phyloP scores from a whole-genome alignment of 2,329 filamentous ascomycete species.

The Fusarium dimerum region DNA sequence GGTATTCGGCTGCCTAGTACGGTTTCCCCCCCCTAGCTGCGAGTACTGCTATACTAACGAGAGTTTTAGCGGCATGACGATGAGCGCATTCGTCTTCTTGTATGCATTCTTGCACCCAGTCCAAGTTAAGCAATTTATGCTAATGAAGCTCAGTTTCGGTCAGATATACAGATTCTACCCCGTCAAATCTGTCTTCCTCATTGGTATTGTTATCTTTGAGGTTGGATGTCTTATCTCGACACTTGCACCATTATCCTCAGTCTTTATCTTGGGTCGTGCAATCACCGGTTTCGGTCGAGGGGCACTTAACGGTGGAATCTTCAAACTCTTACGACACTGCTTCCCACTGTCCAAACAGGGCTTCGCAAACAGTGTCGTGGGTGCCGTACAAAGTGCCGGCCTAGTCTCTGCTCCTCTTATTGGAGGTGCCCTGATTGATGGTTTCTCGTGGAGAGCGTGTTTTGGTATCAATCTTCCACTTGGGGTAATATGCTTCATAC shows the following conservation, averaged over 20 bases:
- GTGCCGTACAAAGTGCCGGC: constrained; percentile 17
- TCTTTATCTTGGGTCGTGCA: constrained; percentile 40
- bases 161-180: constrained; percentile 34
- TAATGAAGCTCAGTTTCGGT: constrained; percentile 23
- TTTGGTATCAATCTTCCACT: constrained; percentile 26
- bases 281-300: constrained; percentile 36
- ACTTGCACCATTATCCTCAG: constrained; percentile 34
- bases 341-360: constrained; percentile 24
- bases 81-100: constrained; percentile 28
- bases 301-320: constrained; percentile 24
- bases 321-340: constrained; percentile 24
- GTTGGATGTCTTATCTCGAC: constrained; percentile 38
- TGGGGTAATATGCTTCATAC: constrained; percentile 12
- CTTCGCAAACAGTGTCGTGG: constrained; percentile 20
- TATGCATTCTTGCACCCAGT: neutral
- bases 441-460: constrained; percentile 25
- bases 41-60: neutral
- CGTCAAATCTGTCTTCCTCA: constrained; percentile 31
- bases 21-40: fast-evolving
- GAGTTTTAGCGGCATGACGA: constrained; percentile 18
- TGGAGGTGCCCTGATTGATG: constrained; percentile 20
- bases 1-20: constrained; percentile 30
- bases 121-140: fast-evolving
- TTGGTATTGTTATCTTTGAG: constrained; percentile 33
- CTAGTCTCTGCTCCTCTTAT: constrained; percentile 23